These are phyloP conservation scores for Bryoglossum gracile DNA, from an alignment of 495 filamentous ascomycete genomes.

Conservation along the genomic window DNA sequence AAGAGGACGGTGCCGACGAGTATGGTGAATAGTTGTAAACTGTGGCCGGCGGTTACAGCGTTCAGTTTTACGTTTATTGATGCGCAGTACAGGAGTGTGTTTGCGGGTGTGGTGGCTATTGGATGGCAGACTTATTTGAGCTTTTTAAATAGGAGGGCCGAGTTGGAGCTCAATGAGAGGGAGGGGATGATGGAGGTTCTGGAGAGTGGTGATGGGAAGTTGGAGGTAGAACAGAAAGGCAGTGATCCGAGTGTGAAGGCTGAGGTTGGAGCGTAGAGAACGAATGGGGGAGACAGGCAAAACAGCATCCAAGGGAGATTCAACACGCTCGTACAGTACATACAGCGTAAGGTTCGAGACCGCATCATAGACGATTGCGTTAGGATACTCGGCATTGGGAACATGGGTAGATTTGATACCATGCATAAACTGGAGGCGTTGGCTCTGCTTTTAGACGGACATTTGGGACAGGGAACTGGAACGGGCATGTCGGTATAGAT, in stretches of 20 bases:
- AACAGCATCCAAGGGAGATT: not conserved
- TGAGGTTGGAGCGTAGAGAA: not conserved
- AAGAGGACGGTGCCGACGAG: constrained; percentile 69
- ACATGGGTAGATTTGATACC: constrained; percentile 10
- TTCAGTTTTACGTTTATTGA: constrained; percentile 81
- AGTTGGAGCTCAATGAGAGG: constrained; percentile 33
- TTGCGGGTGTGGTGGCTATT: constrained; percentile 69
- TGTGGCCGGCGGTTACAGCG: constrained; percentile 86
- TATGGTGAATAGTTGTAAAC: constrained; percentile 71
- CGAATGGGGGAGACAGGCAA: not conserved
- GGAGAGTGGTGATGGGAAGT: constrained; percentile 2
- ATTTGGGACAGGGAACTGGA: too few species aligned
- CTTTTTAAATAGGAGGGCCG: constrained; percentile 70
- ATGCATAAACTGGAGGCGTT: constrained; percentile 16
- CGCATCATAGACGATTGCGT: constrained; percentile 1
- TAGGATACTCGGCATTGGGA: not conserved
- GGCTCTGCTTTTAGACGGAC: not conserved
- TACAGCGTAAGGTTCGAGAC: not conserved
- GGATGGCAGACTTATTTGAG: constrained; percentile 91
- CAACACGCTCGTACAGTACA: not conserved
- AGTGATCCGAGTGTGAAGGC: too few species aligned
- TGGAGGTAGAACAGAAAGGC: not conserved
- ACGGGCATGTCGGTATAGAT: too few species aligned
- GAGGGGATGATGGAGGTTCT: constrained; percentile 9
- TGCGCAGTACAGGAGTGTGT: constrained; percentile 69